Evolutionary conservation across 805 yeast species (phyloP).

Genomic region (Myxozyma geophila): DNA sequence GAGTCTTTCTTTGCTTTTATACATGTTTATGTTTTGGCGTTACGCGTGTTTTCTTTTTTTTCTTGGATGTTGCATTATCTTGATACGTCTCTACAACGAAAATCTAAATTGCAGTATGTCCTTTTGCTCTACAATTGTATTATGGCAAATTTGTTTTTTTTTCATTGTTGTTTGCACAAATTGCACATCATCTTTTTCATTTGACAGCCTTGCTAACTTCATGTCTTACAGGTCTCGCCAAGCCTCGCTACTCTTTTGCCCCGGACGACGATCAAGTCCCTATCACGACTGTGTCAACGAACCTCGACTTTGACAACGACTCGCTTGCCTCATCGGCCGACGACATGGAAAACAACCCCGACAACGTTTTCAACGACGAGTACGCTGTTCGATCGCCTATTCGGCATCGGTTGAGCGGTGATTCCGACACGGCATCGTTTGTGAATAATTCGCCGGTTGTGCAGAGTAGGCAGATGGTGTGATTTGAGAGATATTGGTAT

Average conservation of each 20-base stretch:
- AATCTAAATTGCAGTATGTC: background rate
- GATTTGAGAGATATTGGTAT: background rate
- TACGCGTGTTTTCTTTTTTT: background rate
- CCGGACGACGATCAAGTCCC: constrained; percentile 27
- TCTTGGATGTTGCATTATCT: background rate
- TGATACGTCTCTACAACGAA: background rate
- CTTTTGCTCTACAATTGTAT: background rate
- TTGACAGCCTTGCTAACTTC: background rate
- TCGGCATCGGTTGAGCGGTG: background rate
- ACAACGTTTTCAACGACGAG: constrained; percentile 1
- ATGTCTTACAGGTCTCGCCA: background rate
- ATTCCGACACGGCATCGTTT: constrained; percentile 13
- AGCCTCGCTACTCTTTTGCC: background rate
- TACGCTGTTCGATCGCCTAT: constrained; percentile 2
- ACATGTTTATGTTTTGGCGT: background rate
- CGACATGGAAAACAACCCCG: background rate
- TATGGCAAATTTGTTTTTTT: background rate
- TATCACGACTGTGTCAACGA: constrained; percentile 17
- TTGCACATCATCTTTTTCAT: background rate
- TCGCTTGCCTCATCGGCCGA: constrained; percentile 18
- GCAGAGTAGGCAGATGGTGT: constrained; percentile 17
- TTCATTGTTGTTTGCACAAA: background rate
- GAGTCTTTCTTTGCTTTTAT: background rate
- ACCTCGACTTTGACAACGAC: constrained; percentile 3
- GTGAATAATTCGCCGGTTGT: constrained; percentile 19